A percentile compares a stretch with the other conserved stretches of the same genome.
These are phyloP conservation scores for Leucoagaricus sp. DNA, from an alignment of 1,284 basidiomycete genomes.

Conservation along the genomic window DNA sequence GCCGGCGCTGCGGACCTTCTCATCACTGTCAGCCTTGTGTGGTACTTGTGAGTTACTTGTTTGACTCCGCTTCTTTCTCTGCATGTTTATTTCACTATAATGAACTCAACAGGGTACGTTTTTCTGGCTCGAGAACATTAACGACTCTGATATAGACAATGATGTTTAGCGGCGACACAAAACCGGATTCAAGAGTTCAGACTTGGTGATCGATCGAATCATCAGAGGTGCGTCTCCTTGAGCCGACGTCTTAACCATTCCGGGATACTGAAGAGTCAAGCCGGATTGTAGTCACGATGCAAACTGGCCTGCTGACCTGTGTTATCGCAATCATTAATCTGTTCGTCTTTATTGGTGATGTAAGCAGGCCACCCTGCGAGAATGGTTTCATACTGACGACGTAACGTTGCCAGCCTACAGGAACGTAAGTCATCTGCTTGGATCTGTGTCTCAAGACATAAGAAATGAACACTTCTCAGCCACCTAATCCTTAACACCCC, in stretches of 20 bases:
- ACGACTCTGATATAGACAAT: not conserved
- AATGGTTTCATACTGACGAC: not conserved
- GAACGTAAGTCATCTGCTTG: slow-evolving; percentile 21
- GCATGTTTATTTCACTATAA: not conserved
- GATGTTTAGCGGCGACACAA: slow-evolving; percentile 39
- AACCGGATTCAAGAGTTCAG: slow-evolving; percentile 31
- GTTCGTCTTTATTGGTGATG: slow-evolving; percentile 33
- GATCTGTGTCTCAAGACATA: not conserved
- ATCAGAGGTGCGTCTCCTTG: slow-evolving; percentile 36
- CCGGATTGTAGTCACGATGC: slow-evolving; percentile 18
- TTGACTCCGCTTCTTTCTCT: not conserved
- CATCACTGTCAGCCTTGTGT: slow-evolving; percentile 36
- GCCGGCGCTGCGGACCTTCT: slow-evolving; percentile 35
- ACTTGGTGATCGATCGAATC: slow-evolving; percentile 36
- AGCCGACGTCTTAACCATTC: not conserved
- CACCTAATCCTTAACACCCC: slow-evolving; percentile 45
- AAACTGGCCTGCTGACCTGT: slow-evolving; percentile 29
- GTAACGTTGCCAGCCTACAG: slow-evolving; percentile 24
- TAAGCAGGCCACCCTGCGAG: slow-evolving; percentile 19
- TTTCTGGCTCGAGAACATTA: not conserved
- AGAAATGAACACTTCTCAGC: slow-evolving; percentile 18
- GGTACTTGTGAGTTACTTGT: slow-evolving; percentile 32
- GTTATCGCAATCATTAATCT: slow-evolving; percentile 36
- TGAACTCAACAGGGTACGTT: slow-evolving; percentile 4
- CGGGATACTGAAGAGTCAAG: not conserved